These are phyloP conservation scores for Aureobasidium leucospermi DNA, from an alignment of 2,329 filamentous ascomycete species.

Conservation along the genomic window DNA sequence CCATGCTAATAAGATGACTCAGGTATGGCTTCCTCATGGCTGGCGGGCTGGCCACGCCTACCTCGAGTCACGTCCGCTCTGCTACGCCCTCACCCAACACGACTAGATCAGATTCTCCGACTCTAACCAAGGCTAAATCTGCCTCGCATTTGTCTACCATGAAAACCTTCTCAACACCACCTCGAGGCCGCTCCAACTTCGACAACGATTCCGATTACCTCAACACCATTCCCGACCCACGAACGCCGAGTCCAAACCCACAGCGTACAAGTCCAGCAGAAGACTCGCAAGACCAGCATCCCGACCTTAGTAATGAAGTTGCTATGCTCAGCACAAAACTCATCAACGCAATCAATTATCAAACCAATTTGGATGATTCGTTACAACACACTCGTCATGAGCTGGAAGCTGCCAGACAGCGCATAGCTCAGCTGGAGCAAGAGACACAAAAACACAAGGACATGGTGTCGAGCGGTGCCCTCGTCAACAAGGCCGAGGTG, in stretches of 20 bases:
- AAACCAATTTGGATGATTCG: slow-evolving; percentile 84
- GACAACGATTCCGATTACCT: slow-evolving; percentile 14
- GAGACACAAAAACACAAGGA: slow-evolving; percentile 63
- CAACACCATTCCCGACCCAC: slow-evolving; percentile 17
- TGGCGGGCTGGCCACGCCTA: slow-evolving; percentile 10
- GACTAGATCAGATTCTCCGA: neutral
- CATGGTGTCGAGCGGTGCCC: slow-evolving; percentile 62
- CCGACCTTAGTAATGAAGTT: slow-evolving; percentile 66
- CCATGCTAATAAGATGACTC: neutral
- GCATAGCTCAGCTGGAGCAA: slow-evolving; percentile 60
- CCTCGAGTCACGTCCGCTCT: slow-evolving; percentile 6
- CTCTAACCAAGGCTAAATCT: slow-evolving; percentile 10
- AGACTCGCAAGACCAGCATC: slow-evolving; percentile 29
- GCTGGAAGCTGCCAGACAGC: slow-evolving; percentile 63
- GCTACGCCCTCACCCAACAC: neutral
- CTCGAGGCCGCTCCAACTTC: slow-evolving; percentile 8
- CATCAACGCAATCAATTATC: slow-evolving; percentile 94
- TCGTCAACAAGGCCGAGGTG: slow-evolving; percentile 63
- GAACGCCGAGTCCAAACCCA: slow-evolving; percentile 17
- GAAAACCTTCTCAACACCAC: neutral
- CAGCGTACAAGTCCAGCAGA: slow-evolving; percentile 8
- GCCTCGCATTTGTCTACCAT: slow-evolving; percentile 9
- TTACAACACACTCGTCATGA: slow-evolving; percentile 77
- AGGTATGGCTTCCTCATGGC: slow-evolving; percentile 10
- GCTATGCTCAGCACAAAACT: slow-evolving; percentile 89